Evolutionary conservation across 1,284 basidiomycete species (phyloP).

Genomic region (Trichosporon sp.): DNA sequence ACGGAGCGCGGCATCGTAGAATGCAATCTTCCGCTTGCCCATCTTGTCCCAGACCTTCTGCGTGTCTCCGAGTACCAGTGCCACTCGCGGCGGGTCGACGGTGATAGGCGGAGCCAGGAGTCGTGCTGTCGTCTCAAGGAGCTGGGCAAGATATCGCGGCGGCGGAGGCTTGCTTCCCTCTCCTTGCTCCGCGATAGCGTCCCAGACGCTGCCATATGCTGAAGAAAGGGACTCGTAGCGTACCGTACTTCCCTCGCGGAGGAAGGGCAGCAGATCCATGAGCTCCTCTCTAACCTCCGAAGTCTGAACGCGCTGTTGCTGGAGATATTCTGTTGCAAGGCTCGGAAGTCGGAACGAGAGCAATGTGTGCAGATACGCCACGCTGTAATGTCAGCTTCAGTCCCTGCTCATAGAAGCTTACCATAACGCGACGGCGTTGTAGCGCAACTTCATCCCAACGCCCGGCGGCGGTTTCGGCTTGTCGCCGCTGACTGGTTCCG

Average conservation of each 20-base stretch:
- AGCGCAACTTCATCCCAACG: constrained; percentile 33
- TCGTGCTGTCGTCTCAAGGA: constrained; percentile 20
- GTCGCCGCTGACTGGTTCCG: constrained; percentile 6
- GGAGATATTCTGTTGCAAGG: constrained; percentile 18
- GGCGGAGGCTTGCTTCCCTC: not conserved
- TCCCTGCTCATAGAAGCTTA: constrained; percentile 17
- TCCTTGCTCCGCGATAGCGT: constrained; percentile 18
- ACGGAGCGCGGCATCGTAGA: constrained; percentile 34
- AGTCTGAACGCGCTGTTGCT: not conserved
- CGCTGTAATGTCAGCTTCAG: constrained; percentile 18
- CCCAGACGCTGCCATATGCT: constrained; percentile 41
- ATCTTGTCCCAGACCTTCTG: constrained; percentile 21
- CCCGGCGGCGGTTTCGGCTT: constrained; percentile 19
- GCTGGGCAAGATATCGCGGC: constrained; percentile 17
- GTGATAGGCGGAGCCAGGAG: constrained; percentile 38
- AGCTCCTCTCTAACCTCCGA: constrained; percentile 26
- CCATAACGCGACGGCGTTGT: constrained; percentile 42
- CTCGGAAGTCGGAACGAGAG: constrained; percentile 36
- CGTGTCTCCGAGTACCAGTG: constrained; percentile 31
- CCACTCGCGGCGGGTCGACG: constrained; percentile 21
- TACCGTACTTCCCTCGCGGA: constrained; percentile 34
- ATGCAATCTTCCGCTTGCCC: constrained; percentile 34
- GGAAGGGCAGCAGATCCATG: constrained; percentile 30
- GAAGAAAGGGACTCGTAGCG: constrained; percentile 27
- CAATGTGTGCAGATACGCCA: constrained; percentile 41